phyloP scores from a whole-genome alignment of 2,329 filamentous ascomycete genomes.

The Chrysoporthe austroafricana region DNA sequence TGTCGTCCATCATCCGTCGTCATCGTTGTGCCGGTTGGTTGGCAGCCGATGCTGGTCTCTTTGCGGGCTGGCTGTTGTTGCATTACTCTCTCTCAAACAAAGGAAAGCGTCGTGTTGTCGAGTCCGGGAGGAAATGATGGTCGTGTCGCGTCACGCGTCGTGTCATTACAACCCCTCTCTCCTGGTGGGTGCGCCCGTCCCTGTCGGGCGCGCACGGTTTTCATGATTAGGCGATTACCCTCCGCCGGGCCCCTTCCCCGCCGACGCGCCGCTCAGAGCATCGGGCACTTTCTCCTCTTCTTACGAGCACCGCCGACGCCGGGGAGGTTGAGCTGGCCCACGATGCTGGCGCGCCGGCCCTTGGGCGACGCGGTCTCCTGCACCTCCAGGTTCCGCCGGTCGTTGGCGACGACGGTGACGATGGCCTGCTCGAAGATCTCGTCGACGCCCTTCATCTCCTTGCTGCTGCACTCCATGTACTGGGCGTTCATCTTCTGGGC shows the following conservation, averaged over 20 bases:
- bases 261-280: slow-evolving; percentile 60
- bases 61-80: not conserved
- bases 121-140: slow-evolving; percentile 20
- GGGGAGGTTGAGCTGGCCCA: slow-evolving; percentile 43
- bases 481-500: slow-evolving; percentile 91
- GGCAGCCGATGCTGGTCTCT: not conserved
- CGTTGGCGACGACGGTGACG: slow-evolving; percentile 83
- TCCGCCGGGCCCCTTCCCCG: not conserved
- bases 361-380: slow-evolving; percentile 42
- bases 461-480: slow-evolving; percentile 98
- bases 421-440: slow-evolving; percentile 95
- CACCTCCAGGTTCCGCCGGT: slow-evolving; percentile 65
- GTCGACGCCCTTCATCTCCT: slow-evolving; percentile 94
- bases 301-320: slow-evolving; percentile 54
- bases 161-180: slow-evolving; percentile 9
- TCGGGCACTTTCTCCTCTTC: slow-evolving; percentile 83
- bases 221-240: slow-evolving; percentile 11
- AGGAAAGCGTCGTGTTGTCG: slow-evolving; percentile 15
- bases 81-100: not conserved
- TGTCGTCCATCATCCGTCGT: slow-evolving; percentile 17
- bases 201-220: not conserved
- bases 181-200: not conserved
- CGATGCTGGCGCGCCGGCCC: slow-evolving; percentile 37
- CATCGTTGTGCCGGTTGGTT: slow-evolving; percentile 7
- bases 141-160: slow-evolving; percentile 26